Evolutionary conservation across 2,329 filamentous ascomycete genomes (phyloP), one percentile per base, ranked within the genome.

Genomic region (Cladosporium sp.): DNA sequence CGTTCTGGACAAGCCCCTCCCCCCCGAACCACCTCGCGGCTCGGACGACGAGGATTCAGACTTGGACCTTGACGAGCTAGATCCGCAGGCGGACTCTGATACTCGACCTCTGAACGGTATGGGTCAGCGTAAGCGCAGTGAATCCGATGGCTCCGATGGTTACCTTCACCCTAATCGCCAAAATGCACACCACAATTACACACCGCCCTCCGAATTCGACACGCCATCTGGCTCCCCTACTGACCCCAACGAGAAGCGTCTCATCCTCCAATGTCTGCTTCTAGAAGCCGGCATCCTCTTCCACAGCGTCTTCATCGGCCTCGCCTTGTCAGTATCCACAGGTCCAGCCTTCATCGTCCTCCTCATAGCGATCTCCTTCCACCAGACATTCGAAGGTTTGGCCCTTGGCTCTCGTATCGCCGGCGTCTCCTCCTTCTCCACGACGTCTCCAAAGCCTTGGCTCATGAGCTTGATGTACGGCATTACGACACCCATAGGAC

Each of bases 261-360:
- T 84, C 66, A 78, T 86, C 2, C 75, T 88, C 61, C 86, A 90
- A 68, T 88, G 87, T 59, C 79, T 86, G 4, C 77, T 90, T 2
- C 77, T 90, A 4, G 86, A 90, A 68, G 84, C 86, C 53, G 86
- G 86, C 56, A 90, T 90, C 58, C 74, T 90, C 9, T 90, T 90
- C 66, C 86, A 90, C 70, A 87, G 83, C 56, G 79, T 90, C 54
- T 88, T 88, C 66, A 85, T 88, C 53, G 84, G 84, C 54, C 85
- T 87, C 76, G 86, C 85, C 0, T 71, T 88, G 22, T 85, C 82
- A 22, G 84, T 88, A 58, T 84, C 84, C 16, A 80, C 80, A 1
- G 81, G 85, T 1, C 71, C 74, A 5, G 79, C 82, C 3, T 87
- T 87, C 66, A 68, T 84, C 52, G 74, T 87, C 22, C 76, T 88